These are phyloP conservation scores for Fusarium sororula DNA, from an alignment of 2,329 filamentous ascomycete species.

Conservation along the genomic window DNA sequence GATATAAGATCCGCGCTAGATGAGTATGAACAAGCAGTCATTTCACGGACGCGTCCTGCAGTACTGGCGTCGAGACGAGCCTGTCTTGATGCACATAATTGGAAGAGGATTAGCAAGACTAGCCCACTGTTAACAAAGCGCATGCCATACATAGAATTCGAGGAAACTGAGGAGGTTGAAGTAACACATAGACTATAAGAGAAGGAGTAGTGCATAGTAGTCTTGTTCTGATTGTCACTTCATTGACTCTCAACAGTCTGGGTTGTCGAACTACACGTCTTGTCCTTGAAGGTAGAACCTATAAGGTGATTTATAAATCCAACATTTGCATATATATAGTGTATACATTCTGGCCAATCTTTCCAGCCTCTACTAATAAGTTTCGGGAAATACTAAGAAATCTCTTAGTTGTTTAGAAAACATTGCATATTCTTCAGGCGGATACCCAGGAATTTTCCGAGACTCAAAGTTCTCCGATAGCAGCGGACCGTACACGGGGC, in stretches of 20 bases:
- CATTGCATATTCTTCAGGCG: no score
- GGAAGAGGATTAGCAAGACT: conserved; percentile 48
- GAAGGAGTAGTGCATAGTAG: rapidly evolving
- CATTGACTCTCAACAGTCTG: no score
- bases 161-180: background rate
- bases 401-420: no score
- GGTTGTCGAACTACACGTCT: background rate
- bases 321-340: background rate
- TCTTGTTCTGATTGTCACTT: background rate
- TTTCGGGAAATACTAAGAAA: no score
- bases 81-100: conserved; percentile 64
- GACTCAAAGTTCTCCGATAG: background rate
- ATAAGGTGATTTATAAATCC: no score
- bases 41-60: conserved; percentile 54
- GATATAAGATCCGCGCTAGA: conserved; percentile 45
- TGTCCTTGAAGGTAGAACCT: background rate
- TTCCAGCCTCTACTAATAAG: background rate
- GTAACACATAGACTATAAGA: background rate
- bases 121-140: conserved; percentile 54
- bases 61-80: conserved; percentile 62
- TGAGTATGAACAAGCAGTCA: conserved; percentile 56
- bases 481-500: background rate
- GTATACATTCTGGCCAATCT: background rate
- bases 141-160: conserved; percentile 36
- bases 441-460: no score